Percentiles rank a stretch among this genome's conserved stretches.
Conservation (phyloP, 768 basidiomycete species). For the Austroboletus eburneus region DNA sequence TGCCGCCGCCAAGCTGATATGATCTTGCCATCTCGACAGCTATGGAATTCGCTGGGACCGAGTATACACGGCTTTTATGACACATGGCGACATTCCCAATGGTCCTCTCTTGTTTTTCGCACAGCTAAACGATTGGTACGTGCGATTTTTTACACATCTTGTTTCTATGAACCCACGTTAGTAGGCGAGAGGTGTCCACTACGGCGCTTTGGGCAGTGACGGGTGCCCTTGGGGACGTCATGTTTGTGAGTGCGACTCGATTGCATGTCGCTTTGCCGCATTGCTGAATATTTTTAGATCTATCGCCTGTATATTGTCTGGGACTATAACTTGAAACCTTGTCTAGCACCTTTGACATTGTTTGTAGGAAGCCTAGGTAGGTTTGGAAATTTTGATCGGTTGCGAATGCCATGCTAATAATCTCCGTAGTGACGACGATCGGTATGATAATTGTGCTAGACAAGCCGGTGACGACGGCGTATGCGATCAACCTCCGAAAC, state of each 20-base stretch:
- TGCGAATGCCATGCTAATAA: neutral
- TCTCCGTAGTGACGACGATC: neutral
- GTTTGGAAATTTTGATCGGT: neutral
- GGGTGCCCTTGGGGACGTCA: conserved; percentile 1
- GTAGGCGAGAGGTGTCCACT: conserved; percentile 6
- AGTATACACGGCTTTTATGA: conserved; percentile 6
- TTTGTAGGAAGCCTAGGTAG: conserved; percentile 1
- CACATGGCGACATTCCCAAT: neutral
- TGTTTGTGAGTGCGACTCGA: conserved; percentile 2
- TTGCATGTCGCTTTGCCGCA: neutral
- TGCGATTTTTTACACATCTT: neutral
- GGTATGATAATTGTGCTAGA: neutral
- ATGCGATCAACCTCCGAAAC: neutral
- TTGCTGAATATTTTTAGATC: neutral
- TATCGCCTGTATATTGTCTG: conserved; percentile 8
- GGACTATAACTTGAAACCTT: conserved; percentile 1
- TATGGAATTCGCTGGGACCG: conserved; percentile 7
- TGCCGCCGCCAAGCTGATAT: neutral
- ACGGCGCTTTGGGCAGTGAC: conserved; percentile 6
- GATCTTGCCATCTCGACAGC: neutral
- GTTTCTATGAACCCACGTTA: neutral
- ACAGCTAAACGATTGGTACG: conserved; percentile 4
- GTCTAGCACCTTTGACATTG: conserved; percentile 1
- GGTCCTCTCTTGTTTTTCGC: conserved; percentile 4
- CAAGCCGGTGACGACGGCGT: neutral